Conservation (phyloP, 2,329 filamentous ascomycete genomes). For the Trichophyton simii region DNA sequence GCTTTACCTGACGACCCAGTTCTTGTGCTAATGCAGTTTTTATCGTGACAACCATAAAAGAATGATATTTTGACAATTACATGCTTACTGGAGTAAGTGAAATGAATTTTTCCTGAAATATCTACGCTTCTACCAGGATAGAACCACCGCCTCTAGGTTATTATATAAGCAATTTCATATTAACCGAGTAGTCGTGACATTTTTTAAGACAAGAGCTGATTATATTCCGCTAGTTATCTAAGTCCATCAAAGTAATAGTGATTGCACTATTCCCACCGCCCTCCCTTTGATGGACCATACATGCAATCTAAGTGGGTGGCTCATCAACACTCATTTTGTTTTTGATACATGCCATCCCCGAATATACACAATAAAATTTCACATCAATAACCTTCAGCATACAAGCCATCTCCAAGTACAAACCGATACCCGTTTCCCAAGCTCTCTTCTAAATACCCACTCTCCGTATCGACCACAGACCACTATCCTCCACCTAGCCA, state of each 20-base stretch:
- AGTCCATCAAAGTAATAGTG: conserved; percentile 5
- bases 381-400: neutral
- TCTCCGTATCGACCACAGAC: neutral
- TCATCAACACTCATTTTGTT: neutral
- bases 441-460: neutral
- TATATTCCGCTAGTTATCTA: no score
- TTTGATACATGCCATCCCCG: neutral
- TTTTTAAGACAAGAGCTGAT: no score
- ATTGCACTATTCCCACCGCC: conserved; percentile 4
- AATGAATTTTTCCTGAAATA: no score
- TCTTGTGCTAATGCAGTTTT: neutral
- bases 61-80: neutral
- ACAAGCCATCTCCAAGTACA: neutral
- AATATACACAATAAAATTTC: neutral
- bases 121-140: no score
- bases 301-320: neutral
- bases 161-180: no score
- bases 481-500: neutral
- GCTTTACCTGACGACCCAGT: neutral
- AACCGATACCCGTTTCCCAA: neutral
- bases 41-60: neutral
- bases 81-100: no score
- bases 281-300: neutral
- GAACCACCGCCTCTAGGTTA: no score
- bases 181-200: no score